Base-by-base conservation (phyloP, 495 filamentous ascomycete genomes). In the Apodospora peruviana region DNA sequence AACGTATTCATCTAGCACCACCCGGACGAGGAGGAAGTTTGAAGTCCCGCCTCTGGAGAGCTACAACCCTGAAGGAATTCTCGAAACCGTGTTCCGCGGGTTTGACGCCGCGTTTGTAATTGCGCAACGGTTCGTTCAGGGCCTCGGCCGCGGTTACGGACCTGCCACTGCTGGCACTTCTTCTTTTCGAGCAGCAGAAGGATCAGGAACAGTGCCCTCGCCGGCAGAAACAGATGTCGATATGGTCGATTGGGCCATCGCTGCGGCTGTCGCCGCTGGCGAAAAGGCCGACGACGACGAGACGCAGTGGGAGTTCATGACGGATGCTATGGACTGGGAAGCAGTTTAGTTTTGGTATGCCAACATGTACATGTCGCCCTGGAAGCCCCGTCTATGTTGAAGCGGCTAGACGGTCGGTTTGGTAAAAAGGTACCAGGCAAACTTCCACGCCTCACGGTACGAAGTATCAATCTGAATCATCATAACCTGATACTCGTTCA, bases 241-340 rank as follows among this genome's bases (percentile, higher is more conserved):
- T 14, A 52, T 59, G 43, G 32, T 40, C 3, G 39, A 23, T n/a
- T 41, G 39, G 39, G 7, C 2, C 21, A 43, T 18, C 40, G 38
- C 20, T 20, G 46, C 35, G 59, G 67, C 58, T 34, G 50, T 66
- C 62, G 32, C 68, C 10, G 47, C 48, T 8, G 34, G 24, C 32
- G 51, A 51, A 20, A 37, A 22, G 10, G 20, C 46, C 19, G 50
- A 49, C 19, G 49, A 56, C 10, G 58, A 68, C 18, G 70, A 70
- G 24, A 60, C 61, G 25, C 66, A 76, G 29, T 82, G 77, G 75
- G 79, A 72, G 34, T 82, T 80, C 42, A 81, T 84, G 67, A 74
- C 78, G 17, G 80, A 84, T 54, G 81, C 79, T 0, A 84, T 84
- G 81, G 81, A 84, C 52, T 80, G 78, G 79, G 75, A 82, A 51